phyloP scores from a whole-genome alignment of 495 filamentous ascomycete genomes.

The Neurospora tetrasperma region DNA sequence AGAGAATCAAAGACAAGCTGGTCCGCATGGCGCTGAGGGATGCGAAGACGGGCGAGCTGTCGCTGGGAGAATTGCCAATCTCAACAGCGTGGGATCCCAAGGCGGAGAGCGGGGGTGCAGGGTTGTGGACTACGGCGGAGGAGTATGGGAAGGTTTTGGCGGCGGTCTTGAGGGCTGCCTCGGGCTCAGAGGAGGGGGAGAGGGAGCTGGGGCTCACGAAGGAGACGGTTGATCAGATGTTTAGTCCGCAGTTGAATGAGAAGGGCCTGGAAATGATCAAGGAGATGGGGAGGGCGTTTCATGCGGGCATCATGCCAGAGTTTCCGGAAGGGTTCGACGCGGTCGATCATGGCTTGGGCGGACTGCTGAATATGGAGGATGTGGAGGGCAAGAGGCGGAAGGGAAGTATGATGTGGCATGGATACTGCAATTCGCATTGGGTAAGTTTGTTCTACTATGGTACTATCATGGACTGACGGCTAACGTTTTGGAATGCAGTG shows the following conservation, averaged over 20 bases:
- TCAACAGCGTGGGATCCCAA: constrained; percentile 7
- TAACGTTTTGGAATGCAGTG: constrained; percentile 14
- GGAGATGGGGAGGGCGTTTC: constrained; percentile 2
- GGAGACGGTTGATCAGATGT: constrained; percentile 40
- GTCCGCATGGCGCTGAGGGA: constrained; percentile 3
- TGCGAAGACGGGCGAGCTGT: constrained; percentile 4
- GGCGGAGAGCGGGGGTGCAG: constrained; percentile 39
- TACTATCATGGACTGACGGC: neutral
- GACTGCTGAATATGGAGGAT: constrained; percentile 21
- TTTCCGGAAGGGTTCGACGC: constrained; percentile 7
- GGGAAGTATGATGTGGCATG: constrained; percentile 29
- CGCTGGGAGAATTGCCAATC: neutral
- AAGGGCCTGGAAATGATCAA: constrained; percentile 10
- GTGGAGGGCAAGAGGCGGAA: constrained; percentile 20
- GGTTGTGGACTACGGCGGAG: constrained; percentile 34
- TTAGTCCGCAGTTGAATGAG: constrained; percentile 37
- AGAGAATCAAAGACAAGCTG: neutral
- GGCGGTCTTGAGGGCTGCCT: constrained; percentile 26
- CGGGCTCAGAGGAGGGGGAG: neutral
- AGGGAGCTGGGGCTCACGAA: constrained; percentile 5
- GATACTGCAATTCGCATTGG: constrained; percentile 22
- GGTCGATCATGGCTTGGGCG: constrained; percentile 17
- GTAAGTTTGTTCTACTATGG: constrained; percentile 9
- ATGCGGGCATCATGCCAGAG: constrained; percentile 10
- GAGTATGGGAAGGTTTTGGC: constrained; percentile 43